Conservation (phyloP, 164 flowering plant species). For the Sedum album region DNA sequence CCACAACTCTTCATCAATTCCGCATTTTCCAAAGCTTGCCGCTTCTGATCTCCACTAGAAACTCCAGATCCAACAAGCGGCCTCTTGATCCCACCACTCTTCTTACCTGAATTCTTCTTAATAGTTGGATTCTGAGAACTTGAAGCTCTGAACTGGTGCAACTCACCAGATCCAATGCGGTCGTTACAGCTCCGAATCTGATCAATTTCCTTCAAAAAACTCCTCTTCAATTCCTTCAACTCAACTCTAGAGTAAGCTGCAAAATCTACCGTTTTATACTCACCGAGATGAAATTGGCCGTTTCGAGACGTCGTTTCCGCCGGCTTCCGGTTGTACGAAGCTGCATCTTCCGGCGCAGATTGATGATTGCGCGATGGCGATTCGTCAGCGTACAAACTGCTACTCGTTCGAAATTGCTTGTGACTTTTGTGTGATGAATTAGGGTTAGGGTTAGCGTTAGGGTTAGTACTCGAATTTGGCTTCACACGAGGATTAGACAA, state of each 20-base stretch:
- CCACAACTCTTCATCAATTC: constrained; percentile 43
- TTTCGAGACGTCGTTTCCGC: background rate
- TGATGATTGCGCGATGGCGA: constrained; percentile 26
- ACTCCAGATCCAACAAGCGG: constrained; percentile 19
- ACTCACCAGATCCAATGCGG: constrained; percentile 44
- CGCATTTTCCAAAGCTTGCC: constrained; percentile 19
- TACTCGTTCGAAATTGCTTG: constrained; percentile 8
- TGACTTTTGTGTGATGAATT: constrained; percentile 8
- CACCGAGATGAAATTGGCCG: constrained; percentile 16
- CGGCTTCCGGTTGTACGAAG: constrained; percentile 31
- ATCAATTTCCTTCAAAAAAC: constrained; percentile 43
- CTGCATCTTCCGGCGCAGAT: constrained; percentile 42
- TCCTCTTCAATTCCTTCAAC: constrained; percentile 42
- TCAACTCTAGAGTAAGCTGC: constrained; percentile 31
- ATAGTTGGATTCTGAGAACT: constrained; percentile 12
- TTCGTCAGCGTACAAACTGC: constrained; percentile 19
- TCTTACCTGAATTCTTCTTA: constrained; percentile 17
- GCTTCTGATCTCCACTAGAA: constrained; percentile 24
- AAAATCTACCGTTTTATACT: constrained; percentile 31
- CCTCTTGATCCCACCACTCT: constrained; percentile 21
- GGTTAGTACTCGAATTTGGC: constrained; percentile 22
- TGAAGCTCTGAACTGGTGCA: constrained; percentile 19
- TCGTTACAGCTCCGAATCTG: constrained; percentile 37
- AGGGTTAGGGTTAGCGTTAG: constrained; percentile 23
- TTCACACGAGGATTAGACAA: constrained; percentile 9